These are phyloP conservation scores for Amanita subjunquillea DNA, from an alignment of 768 basidiomycete genomes.

Conservation along the genomic window DNA sequence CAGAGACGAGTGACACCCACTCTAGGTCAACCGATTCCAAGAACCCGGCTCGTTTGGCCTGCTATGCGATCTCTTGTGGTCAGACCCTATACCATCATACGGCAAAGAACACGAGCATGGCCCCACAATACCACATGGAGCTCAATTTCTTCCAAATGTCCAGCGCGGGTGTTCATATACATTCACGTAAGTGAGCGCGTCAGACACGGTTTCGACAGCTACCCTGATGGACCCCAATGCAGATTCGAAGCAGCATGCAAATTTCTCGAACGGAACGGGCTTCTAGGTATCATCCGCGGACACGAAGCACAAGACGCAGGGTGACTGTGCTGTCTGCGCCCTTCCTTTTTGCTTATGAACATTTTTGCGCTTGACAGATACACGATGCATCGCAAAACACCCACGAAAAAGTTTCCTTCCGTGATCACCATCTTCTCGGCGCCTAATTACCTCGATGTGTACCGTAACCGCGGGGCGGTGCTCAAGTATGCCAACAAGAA, in stretches of 20 bases:
- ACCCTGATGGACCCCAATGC: neutral
- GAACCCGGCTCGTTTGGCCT: conserved; percentile 90
- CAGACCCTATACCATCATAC: conserved; percentile 86
- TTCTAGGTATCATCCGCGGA: conserved; percentile 90
- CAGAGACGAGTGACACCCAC: neutral
- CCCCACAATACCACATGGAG: conserved; percentile 44
- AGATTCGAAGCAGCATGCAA: conserved; percentile 83
- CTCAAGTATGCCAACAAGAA: conserved; percentile 96
- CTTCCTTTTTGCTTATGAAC: neutral
- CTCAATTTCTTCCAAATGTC: conserved; percentile 68
- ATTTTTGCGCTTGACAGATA: conserved; percentile 35
- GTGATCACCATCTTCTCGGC: conserved; percentile 98
- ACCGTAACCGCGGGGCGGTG: conserved; percentile 94
- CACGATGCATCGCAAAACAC: conserved; percentile 93
- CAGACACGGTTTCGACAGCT: neutral
- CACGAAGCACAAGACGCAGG: conserved; percentile 98
- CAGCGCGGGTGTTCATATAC: conserved; percentile 88
- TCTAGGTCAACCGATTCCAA: conserved; percentile 80
- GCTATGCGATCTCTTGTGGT: conserved; percentile 93
- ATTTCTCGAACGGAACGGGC: conserved; percentile 85
- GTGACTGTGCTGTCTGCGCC: conserved; percentile 13
- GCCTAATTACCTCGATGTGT: conserved; percentile 93
- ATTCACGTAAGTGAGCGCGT: conserved; percentile 59
- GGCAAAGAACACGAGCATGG: conserved; percentile 68
- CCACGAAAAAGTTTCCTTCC: conserved; percentile 89